A percentile compares a stretch with the other conserved stretches of the same genome.
These are phyloP conservation scores for Solanum bulbocastanum DNA, from an alignment of 257 asterid species.

Conservation along the genomic window DNA sequence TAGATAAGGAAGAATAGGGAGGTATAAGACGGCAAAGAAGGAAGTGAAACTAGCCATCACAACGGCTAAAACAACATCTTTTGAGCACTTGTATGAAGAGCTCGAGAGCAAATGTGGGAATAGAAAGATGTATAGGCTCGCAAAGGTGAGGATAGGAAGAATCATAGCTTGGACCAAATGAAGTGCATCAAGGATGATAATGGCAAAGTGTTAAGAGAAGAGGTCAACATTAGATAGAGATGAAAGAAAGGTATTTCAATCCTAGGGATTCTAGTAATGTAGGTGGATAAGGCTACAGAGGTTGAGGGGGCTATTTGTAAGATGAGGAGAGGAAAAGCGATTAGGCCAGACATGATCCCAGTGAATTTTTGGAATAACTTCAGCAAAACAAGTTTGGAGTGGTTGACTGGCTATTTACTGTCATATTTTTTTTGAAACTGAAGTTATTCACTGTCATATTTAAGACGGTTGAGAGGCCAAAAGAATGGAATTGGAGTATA, in stretches of 20 bases:
- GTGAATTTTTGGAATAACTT: background rate
- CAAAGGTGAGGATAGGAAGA: background rate
- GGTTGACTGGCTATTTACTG: background rate
- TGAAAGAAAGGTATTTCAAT: background rate
- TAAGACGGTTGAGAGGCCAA: background rate
- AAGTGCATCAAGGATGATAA: background rate
- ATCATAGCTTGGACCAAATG: background rate
- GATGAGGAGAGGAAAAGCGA: background rate
- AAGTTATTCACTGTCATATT: background rate
- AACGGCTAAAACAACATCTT: background rate
- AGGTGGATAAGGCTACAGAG: too few species aligned
- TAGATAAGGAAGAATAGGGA: background rate
- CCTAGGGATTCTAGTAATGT: too few species aligned
- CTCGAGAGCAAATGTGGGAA: background rate
- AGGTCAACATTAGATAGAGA: background rate
- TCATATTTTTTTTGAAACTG: background rate
- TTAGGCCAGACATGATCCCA: background rate
- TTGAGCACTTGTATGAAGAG: background rate
- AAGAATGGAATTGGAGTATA: background rate
- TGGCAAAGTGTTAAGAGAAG: background rate
- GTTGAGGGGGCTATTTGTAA: background rate
- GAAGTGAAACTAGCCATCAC: background rate
- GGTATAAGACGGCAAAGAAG: background rate
- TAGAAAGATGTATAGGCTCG: background rate
- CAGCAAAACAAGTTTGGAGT: background rate